phyloP scores from a whole-genome alignment of 2,329 filamentous ascomycete species.

The Pseudopyricularia javanii region DNA sequence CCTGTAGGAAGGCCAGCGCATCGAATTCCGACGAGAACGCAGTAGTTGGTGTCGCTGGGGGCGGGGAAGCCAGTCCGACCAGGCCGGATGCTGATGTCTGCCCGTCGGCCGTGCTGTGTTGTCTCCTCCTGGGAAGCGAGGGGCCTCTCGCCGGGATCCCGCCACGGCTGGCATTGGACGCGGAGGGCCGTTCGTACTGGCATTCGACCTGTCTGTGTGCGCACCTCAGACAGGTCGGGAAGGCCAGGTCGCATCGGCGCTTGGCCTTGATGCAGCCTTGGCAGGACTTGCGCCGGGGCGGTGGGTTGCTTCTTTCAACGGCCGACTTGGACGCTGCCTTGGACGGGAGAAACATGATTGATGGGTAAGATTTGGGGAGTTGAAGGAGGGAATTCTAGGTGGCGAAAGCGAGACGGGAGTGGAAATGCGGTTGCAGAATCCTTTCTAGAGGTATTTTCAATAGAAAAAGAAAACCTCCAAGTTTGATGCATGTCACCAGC shows the following conservation, averaged over 20 bases:
- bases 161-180: background rate
- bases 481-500: no score
- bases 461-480: background rate
- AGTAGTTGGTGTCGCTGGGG: no score
- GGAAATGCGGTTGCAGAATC: background rate
- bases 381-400: background rate
- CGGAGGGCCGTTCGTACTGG: conserved; percentile 19
- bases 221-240: conserved; percentile 41
- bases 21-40: no score
- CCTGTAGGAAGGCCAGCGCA: background rate
- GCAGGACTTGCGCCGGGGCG: conserved; percentile 41
- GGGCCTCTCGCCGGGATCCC: background rate
- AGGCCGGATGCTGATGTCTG: no score
- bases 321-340: conserved; percentile 7
- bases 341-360: conserved; percentile 3
- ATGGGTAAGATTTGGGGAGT: background rate
- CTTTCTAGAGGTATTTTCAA: background rate
- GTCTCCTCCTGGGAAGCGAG: background rate
- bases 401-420: background rate
- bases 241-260: conserved; percentile 39
- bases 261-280: conserved; percentile 43
- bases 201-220: conserved; percentile 32
- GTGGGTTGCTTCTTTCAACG: conserved; percentile 28
- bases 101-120: background rate
- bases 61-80: no score